Evolutionary conservation across 2,329 filamentous ascomycete species (phyloP), one percentile per base, ranked within the genome.

Genomic region (Monilinia polystroma): DNA sequence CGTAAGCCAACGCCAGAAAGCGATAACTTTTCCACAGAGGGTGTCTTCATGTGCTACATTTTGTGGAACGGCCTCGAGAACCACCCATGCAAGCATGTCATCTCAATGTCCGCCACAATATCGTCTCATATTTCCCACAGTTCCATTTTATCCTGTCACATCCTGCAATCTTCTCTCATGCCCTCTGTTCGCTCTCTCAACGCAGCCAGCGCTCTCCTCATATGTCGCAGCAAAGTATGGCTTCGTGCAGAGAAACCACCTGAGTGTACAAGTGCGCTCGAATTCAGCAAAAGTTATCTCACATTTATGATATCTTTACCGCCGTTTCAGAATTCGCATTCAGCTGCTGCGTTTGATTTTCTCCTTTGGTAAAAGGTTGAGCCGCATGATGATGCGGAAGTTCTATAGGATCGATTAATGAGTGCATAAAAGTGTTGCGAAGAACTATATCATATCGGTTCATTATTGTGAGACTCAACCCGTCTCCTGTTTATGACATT

Each of bases 291-390:
- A 60, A 7, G 6, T 4, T 23, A 23, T 49, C 20, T 18, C 45
- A 35, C 6, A 51, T 51, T 51, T 60, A 20, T 51, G 58, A 60
- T 51, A 60, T 51, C 45, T 51, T 60, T 60, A 60, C 58, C 58
- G 58, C 58, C 14, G 45, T 60, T 60, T 60, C 45, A 18, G 23
- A 26, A 3, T 18, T 38, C 23, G 18, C 45, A 35, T 60, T 60
- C 29, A 38, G 43, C 57, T 49, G 29, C 57, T 38, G 43, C 43
- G 7, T 59, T 59, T 45, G 18, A 7, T 4, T n/a, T 32, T n/a
- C 23, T 7, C 32, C 5, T 35, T 14, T 16, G 29, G 45, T 51
- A 43, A 35, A 7, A 49, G 43, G 43, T 60, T 60, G 57, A 60
- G 57, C 57, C 45, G 57, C 57, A 60, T 60, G 14, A n/a, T 32